Evolutionary conservation across 2,329 filamentous ascomycete genomes (phyloP).

Genomic region (Exophiala phaeomuriformis): DNA sequence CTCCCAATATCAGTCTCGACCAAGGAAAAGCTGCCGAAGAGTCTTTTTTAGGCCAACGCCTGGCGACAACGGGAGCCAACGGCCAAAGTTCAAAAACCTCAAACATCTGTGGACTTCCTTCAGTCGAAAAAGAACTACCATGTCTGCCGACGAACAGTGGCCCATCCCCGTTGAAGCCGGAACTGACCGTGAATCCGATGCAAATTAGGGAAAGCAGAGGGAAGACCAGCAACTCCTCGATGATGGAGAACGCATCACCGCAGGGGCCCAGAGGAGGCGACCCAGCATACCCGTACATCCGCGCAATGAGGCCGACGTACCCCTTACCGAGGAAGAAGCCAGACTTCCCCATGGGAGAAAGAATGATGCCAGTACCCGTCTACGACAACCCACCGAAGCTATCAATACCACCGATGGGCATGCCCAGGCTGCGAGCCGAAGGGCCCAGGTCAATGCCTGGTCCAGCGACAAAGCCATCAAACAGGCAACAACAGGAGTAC

Average conservation of each 20-base stretch:
- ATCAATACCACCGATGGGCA: conserved; percentile 28
- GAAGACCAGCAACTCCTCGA: neutral
- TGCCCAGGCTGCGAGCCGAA: conserved; percentile 21
- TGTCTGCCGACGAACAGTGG: conserved; percentile 26
- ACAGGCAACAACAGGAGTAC: conserved; percentile 7
- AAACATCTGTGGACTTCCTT: conserved; percentile 14
- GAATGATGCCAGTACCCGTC: conserved; percentile 15
- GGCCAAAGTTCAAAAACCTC: conserved; percentile 13
- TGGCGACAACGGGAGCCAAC: conserved; percentile 4
- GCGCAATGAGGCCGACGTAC: conserved; percentile 7
- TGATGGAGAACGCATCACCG: neutral
- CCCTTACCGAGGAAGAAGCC: neutral
- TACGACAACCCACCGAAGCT: conserved; percentile 26
- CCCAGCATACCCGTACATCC: conserved; percentile 9
- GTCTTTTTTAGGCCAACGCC: conserved; percentile 29
- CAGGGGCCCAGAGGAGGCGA: conserved; percentile 13
- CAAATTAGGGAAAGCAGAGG: neutral
- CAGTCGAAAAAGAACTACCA: conserved; percentile 23
- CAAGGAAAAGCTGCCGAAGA: conserved; percentile 3
- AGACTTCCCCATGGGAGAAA: conserved; percentile 7
- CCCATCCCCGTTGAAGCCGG: conserved; percentile 23
- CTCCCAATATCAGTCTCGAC: conserved; percentile 8
- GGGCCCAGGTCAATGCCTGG: conserved; percentile 18
- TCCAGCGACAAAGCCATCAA: neutral
- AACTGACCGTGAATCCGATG: neutral